A percentile compares a stretch with the other conserved stretches of the same genome.
Conservation (phyloP, 345 rosid genomes). For the Noccaea bulbosa region DNA sequence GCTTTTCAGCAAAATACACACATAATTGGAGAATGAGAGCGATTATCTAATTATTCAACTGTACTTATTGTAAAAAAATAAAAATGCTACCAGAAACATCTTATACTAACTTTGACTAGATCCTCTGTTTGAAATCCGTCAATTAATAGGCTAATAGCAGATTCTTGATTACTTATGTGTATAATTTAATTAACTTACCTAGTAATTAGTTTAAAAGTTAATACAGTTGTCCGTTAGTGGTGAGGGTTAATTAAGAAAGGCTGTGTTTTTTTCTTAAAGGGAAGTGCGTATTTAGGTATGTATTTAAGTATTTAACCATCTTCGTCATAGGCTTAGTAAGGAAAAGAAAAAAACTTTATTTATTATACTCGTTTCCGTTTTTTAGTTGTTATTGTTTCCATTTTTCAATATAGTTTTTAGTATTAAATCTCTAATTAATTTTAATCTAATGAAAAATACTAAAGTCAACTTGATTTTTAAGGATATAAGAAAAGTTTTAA, state of each 20-base stretch:
- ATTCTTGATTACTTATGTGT: slow-evolving; percentile 8
- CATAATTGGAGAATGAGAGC: slow-evolving; percentile 41
- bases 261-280: background rate
- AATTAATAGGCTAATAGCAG: slow-evolving; percentile 9
- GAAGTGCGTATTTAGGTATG: slow-evolving; percentile 24
- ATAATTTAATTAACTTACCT: slow-evolving; percentile 22
- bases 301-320: background rate
- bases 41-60: slow-evolving; percentile 22
- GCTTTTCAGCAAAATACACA: slow-evolving; percentile 32
- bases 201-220: slow-evolving; percentile 24
- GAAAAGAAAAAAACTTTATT: too few species aligned
- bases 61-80: slow-evolving; percentile 19
- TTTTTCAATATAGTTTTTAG: too few species aligned
- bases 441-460: too few species aligned
- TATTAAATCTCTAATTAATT: too few species aligned
- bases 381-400: too few species aligned
- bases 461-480: too few species aligned
- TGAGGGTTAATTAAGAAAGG: slow-evolving; percentile 23
- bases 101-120: slow-evolving; percentile 29
- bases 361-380: too few species aligned
- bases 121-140: slow-evolving; percentile 15
- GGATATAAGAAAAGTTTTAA: too few species aligned
- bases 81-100: background rate
- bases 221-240: slow-evolving; percentile 33
- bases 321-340: too few species aligned